These are phyloP conservation scores for Cutaneotrichosporon mucoides DNA, from an alignment of 1,284 basidiomycete species.

Conservation along the genomic window DNA sequence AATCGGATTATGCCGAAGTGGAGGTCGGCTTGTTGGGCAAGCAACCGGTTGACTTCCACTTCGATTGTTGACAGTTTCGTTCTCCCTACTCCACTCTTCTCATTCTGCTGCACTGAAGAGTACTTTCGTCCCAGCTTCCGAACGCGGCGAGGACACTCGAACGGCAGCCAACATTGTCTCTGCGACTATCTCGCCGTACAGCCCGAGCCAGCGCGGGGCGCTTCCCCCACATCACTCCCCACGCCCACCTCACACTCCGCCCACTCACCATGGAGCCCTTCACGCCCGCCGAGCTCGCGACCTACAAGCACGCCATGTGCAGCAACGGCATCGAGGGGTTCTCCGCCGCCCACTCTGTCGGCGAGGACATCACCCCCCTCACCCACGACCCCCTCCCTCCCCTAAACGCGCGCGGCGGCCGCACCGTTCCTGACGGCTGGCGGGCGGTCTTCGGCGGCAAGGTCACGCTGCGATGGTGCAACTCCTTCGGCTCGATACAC, in stretches of 20 bases:
- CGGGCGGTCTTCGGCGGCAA: constrained; percentile 3
- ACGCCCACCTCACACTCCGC: not conserved
- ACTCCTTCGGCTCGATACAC: constrained; percentile 31
- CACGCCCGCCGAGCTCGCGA: not conserved
- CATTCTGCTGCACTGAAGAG: too few species aligned
- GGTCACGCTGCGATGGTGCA: constrained; percentile 29
- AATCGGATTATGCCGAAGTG: too few species aligned
- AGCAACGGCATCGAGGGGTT: not conserved
- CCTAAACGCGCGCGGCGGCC: constrained; percentile 9
- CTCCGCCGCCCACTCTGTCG: not conserved
- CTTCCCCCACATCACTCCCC: not conserved
- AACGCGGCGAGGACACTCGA: too few species aligned
- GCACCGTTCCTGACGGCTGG: constrained; percentile 6
- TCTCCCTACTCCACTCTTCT: too few species aligned
- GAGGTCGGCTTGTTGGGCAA: too few species aligned
- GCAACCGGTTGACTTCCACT: too few species aligned
- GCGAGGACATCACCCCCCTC: constrained; percentile 6
- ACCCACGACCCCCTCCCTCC: constrained; percentile 9
- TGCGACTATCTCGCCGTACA: too few species aligned
- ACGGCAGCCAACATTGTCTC: too few species aligned
- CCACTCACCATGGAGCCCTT: not conserved
- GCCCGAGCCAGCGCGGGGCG: too few species aligned
- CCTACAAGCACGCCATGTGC: not conserved
- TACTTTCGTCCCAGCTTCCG: too few species aligned
- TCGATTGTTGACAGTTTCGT: too few species aligned